These are phyloP conservation scores for Davidsoniella neocaledoniae DNA, from an alignment of 2,329 filamentous ascomycete genomes.

Conservation along the genomic window DNA sequence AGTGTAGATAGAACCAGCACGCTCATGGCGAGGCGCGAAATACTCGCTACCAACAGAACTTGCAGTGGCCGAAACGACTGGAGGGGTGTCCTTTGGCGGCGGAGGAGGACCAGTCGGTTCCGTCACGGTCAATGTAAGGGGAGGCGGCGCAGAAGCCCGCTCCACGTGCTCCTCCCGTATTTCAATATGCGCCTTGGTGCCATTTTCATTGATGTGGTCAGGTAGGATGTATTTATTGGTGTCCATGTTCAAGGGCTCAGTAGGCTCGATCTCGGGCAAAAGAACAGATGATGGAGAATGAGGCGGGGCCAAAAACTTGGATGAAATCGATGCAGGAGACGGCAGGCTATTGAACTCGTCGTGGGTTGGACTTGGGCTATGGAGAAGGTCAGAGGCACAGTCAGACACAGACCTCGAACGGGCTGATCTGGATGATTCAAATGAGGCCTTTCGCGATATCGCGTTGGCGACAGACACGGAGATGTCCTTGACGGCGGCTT, in stretches of 20 bases:
- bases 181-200: constrained; percentile 43
- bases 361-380: constrained; percentile 15
- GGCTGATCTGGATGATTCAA: constrained; percentile 13
- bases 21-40: constrained; percentile 49
- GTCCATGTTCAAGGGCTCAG: constrained; percentile 44
- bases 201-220: constrained; percentile 52
- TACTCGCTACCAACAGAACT: constrained; percentile 23
- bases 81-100: constrained; percentile 34
- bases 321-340: constrained; percentile 6
- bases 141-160: constrained; percentile 26
- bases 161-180: constrained; percentile 42
- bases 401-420: constrained; percentile 4
- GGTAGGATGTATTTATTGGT: constrained; percentile 59
- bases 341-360: constrained; percentile 12
- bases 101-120: constrained; percentile 20
- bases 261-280: constrained; percentile 35
- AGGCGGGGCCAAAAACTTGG: constrained; percentile 15
- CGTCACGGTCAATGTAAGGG: constrained; percentile 23
- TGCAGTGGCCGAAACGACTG: constrained; percentile 17
- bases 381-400: constrained; percentile 15
- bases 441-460: constrained; percentile 7
- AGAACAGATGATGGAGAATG: constrained; percentile 20
- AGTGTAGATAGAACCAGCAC: constrained; percentile 81
- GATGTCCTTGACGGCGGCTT: constrained; percentile 35
- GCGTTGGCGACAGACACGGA: constrained; percentile 16